Percentiles rank a stretch among this genome's conserved stretches.
Conservation (phyloP, 768 basidiomycete genomes). For the Termitomyces bulborhizus region DNA sequence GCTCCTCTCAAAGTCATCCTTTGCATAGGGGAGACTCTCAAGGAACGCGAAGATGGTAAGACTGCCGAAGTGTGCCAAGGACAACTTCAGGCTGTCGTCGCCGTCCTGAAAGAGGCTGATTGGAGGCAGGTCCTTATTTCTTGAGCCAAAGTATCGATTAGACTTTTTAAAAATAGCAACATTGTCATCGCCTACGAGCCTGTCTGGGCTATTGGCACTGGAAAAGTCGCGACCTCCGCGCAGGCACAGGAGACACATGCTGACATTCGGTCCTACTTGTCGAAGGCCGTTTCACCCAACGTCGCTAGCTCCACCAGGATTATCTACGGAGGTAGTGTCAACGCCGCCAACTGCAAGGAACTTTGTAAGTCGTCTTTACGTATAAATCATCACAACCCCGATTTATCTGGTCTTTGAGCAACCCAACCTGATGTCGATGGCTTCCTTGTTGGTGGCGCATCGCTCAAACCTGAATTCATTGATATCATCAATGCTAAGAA, state of each 20-base stretch:
- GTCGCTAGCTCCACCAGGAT: slow-evolving; percentile 76
- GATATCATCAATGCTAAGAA: slow-evolving; percentile 75
- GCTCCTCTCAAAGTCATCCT: slow-evolving; percentile 81
- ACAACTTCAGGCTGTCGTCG: slow-evolving; percentile 76
- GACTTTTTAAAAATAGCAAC: slow-evolving; percentile 41
- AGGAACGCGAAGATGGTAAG: slow-evolving; percentile 73
- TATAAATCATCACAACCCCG: neutral
- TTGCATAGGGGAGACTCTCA: slow-evolving; percentile 92
- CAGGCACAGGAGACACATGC: slow-evolving; percentile 93
- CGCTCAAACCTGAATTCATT: slow-evolving; percentile 95
- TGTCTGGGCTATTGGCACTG: slow-evolving; percentile 98
- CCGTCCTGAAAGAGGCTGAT: slow-evolving; percentile 51
- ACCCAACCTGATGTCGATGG: slow-evolving; percentile 84
- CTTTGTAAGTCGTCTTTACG: slow-evolving; percentile 51
- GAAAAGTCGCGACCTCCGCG: slow-evolving; percentile 86
- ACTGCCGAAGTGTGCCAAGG: slow-evolving; percentile 76
- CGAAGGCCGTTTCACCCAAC: slow-evolving; percentile 51
- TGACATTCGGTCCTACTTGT: slow-evolving; percentile 73
- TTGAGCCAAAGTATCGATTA: neutral
- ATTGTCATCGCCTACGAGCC: slow-evolving; percentile 96
- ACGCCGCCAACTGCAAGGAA: slow-evolving; percentile 81
- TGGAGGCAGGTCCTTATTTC: slow-evolving; percentile 61
- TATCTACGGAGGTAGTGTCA: slow-evolving; percentile 96
- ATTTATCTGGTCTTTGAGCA: slow-evolving; percentile 36
- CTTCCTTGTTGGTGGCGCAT: slow-evolving; percentile 97